Percentiles rank a stretch among this genome's conserved stretches.
phyloP scores from a whole-genome alignment of 1,284 basidiomycete genomes.

The Termitomyces sp. region DNA sequence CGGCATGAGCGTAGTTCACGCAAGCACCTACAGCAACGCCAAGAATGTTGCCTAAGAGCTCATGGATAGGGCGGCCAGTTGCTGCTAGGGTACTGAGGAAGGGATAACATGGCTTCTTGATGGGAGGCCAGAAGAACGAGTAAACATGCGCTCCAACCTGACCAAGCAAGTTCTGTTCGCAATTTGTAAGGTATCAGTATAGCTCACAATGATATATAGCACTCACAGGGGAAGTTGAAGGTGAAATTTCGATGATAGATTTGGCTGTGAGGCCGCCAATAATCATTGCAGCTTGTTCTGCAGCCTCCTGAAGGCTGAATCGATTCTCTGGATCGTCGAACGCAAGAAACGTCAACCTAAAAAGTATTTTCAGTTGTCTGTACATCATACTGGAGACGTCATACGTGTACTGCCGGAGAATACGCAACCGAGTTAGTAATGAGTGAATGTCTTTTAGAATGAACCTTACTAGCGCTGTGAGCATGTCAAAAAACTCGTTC shows the following conservation, averaged over 20 bases:
- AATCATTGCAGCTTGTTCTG: conserved; percentile 26
- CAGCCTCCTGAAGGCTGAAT: conserved; percentile 26
- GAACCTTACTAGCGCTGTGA: conserved; percentile 37
- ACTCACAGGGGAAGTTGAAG: conserved; percentile 26
- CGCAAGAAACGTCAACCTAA: conserved; percentile 29
- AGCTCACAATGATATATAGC: not conserved
- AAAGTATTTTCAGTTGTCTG: not conserved
- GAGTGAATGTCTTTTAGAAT: not conserved
- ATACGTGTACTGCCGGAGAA: conserved; percentile 20
- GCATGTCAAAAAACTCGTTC: conserved; percentile 47
- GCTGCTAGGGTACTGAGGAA: conserved; percentile 40
- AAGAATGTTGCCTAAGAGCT: conserved; percentile 42
- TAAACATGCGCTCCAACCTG: conserved; percentile 18
- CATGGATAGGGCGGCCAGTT: conserved; percentile 35
- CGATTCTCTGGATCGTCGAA: conserved; percentile 30
- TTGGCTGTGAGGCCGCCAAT: conserved; percentile 31
- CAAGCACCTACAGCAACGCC: conserved; percentile 45
- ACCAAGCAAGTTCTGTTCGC: conserved; percentile 21
- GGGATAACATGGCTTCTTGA: conserved; percentile 31
- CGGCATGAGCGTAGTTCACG: conserved; percentile 41
- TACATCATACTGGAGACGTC: not conserved
- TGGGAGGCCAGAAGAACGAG: conserved; percentile 27
- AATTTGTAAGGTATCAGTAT: not conserved
- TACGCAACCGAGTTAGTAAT: not conserved
- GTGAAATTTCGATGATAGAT: conserved; percentile 27